A percentile compares a stretch with the other conserved stretches of the same genome.
These are phyloP conservation scores for Kwoniella shivajii DNA, from an alignment of 1,284 basidiomycete species.

Conservation along the genomic window DNA sequence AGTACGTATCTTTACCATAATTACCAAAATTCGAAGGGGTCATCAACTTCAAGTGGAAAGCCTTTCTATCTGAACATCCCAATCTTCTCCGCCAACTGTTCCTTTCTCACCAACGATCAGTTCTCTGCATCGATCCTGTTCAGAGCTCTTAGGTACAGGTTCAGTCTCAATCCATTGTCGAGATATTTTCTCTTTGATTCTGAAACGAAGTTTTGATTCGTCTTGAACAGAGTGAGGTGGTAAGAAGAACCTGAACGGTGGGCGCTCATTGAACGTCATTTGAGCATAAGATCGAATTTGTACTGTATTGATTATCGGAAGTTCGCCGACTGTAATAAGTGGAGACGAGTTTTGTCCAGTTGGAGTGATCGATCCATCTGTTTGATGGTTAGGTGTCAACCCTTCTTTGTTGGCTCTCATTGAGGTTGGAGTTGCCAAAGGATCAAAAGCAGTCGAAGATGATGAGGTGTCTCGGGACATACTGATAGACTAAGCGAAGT, in stretches of 20 bases:
- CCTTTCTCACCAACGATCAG: neutral
- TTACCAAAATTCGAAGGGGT: no score
- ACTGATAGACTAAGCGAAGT: slow-evolving; percentile 1
- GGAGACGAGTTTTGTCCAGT: neutral
- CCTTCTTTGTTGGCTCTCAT: neutral
- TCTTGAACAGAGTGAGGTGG: slow-evolving; percentile 4
- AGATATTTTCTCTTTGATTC: slow-evolving; percentile 2
- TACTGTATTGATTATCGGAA: slow-evolving; percentile 4
- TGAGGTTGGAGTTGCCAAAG: slow-evolving; percentile 9
- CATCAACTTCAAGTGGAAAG: no score
- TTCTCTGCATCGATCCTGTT: neutral
- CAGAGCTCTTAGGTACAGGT: neutral
- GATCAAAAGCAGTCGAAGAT: slow-evolving; percentile 15
- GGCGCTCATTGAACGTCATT: slow-evolving; percentile 9
- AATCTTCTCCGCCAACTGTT: neutral
- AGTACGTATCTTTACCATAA: neutral
- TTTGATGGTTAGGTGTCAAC: neutral
- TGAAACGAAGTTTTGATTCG: slow-evolving; percentile 2
- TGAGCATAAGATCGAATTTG: slow-evolving; percentile 19
- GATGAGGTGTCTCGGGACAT: slow-evolving; percentile 18
- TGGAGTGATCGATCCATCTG: neutral
- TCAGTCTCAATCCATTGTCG: slow-evolving; percentile 7
- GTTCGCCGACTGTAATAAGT: neutral
- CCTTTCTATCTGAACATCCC: slow-evolving; percentile 17
- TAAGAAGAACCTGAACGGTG: slow-evolving; percentile 15